Evolutionary conservation across 805 yeast species (phyloP).

Genomic region (Lipomyces mesembrius): DNA sequence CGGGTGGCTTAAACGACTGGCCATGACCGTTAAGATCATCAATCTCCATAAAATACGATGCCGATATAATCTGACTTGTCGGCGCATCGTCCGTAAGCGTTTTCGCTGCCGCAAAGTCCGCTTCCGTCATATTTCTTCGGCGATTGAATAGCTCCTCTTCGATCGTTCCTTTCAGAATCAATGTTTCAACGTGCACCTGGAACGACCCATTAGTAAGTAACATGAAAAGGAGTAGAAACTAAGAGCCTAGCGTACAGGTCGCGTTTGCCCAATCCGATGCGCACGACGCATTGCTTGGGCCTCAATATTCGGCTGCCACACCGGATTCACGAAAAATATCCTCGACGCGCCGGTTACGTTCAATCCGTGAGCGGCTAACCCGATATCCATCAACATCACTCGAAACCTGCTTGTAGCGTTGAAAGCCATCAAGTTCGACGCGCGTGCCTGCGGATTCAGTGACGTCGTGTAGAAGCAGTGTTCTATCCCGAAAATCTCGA

Average conservation of each 20-base stretch:
- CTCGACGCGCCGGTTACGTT: slow-evolving; percentile 70
- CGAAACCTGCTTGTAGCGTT: slow-evolving; percentile 54
- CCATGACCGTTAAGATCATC: slow-evolving; percentile 6
- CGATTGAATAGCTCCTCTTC: slow-evolving; percentile 67
- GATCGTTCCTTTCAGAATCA: slow-evolving; percentile 63
- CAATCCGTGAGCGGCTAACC: slow-evolving; percentile 70
- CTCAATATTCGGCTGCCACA: slow-evolving; percentile 70
- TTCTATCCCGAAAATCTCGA: slow-evolving; percentile 64
- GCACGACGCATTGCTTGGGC: slow-evolving; percentile 81
- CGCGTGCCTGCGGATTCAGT: slow-evolving; percentile 56
- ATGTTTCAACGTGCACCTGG: slow-evolving; percentile 58
- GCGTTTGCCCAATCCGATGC: slow-evolving; percentile 71
- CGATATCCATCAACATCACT: slow-evolving; percentile 66
- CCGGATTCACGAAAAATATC: slow-evolving; percentile 72
- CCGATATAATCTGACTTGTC: slow-evolving; percentile 22
- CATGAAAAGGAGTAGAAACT: no score
- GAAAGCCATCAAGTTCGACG: slow-evolving; percentile 58
- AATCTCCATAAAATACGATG: slow-evolving; percentile 22
- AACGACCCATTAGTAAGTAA: slow-evolving; percentile 18
- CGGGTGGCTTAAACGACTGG: slow-evolving; percentile 2
- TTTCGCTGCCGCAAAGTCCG: slow-evolving; percentile 32
- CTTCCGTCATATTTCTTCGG: slow-evolving; percentile 29
- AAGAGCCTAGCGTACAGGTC: slow-evolving; percentile 52
- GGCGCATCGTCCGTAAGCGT: slow-evolving; percentile 34
- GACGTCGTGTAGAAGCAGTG: slow-evolving; percentile 70